These are phyloP conservation scores for Penicillium fimorum DNA, from an alignment of 495 filamentous ascomycete genomes.

Conservation along the genomic window DNA sequence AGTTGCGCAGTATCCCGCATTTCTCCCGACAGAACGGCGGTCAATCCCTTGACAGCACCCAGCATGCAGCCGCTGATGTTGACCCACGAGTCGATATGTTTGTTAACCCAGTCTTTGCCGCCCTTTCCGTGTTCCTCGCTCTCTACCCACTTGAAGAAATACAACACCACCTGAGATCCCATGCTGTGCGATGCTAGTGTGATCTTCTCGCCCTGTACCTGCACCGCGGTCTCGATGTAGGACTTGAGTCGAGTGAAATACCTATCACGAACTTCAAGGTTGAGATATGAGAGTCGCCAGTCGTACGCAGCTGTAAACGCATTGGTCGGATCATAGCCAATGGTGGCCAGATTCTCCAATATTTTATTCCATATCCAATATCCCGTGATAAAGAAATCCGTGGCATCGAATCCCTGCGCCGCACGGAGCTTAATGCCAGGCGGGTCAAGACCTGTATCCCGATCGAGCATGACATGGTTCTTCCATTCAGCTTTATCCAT, in stretches of 20 bases:
- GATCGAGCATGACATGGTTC: conserved; percentile 94
- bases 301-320: conserved; percentile 95
- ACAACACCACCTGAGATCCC: conserved; percentile 92
- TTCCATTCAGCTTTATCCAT: conserved; percentile 94
- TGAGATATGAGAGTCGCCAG: conserved; percentile 91
- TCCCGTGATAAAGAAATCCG: conserved; percentile 79
- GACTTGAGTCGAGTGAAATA: conserved; percentile 89
- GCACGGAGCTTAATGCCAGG: conserved; percentile 89
- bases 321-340: conserved; percentile 95
- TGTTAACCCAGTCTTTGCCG: conserved; percentile 86
- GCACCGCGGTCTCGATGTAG: conserved; percentile 80
- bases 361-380: conserved; percentile 99
- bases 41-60: conserved; percentile 86
- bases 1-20: conserved; percentile 98
- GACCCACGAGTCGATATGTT: conserved; percentile 89
- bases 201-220: conserved; percentile 70
- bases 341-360: conserved; percentile 88
- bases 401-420: conserved; percentile 95
- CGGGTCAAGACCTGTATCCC: conserved; percentile 85
- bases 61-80: conserved; percentile 99
- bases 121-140: conserved; percentile 73
- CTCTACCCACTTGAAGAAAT: conserved; percentile 98
- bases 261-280: conserved; percentile 84
- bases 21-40: conserved; percentile 90
- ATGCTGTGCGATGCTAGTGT: conserved; percentile 93